These are phyloP conservation scores for Aquilaria malaccensis DNA, from an alignment of 345 rosid species.

Conservation along the genomic window DNA sequence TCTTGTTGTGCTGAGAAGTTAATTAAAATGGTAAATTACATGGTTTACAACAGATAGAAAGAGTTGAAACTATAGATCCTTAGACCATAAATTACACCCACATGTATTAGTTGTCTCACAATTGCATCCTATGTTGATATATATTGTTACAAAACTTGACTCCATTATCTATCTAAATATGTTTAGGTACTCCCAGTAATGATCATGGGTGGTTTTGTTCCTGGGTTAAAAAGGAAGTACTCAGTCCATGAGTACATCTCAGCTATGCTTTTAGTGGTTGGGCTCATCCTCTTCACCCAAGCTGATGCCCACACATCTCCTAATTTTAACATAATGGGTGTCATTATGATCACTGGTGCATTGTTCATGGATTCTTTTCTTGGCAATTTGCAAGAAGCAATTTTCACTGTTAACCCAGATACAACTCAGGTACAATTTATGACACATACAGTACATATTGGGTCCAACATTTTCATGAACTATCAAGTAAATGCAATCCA, in stretches of 20 bases:
- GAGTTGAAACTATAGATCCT: too few species aligned
- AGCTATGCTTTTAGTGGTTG: constrained; percentile 67
- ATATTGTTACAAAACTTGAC: too few species aligned
- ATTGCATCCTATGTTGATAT: too few species aligned
- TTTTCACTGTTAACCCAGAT: constrained; percentile 72
- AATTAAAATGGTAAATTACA: too few species aligned
- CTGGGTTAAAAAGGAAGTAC: constrained; percentile 78
- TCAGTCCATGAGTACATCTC: constrained; percentile 67
- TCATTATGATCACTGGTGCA: constrained; percentile 72
- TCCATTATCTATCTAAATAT: too few species aligned
- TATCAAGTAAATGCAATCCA: too few species aligned
- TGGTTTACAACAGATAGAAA: too few species aligned
- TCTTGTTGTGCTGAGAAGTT: not conserved
- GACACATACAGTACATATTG: too few species aligned
- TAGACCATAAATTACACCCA: too few species aligned
- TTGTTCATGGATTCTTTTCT: constrained; percentile 78
- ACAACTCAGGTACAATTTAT: constrained; percentile 56
- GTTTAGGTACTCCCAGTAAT: constrained; percentile 76
- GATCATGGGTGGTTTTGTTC: constrained; percentile 86
- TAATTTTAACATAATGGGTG: constrained; percentile 66
- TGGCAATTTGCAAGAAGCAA: constrained; percentile 90
- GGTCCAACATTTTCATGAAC: too few species aligned
- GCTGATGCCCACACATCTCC: constrained; percentile 87
- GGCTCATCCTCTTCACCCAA: constrained; percentile 67
- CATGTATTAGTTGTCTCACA: too few species aligned